Base-by-base conservation (phyloP, 2,329 filamentous ascomycete species). In the Neurospora sp. region DNA sequence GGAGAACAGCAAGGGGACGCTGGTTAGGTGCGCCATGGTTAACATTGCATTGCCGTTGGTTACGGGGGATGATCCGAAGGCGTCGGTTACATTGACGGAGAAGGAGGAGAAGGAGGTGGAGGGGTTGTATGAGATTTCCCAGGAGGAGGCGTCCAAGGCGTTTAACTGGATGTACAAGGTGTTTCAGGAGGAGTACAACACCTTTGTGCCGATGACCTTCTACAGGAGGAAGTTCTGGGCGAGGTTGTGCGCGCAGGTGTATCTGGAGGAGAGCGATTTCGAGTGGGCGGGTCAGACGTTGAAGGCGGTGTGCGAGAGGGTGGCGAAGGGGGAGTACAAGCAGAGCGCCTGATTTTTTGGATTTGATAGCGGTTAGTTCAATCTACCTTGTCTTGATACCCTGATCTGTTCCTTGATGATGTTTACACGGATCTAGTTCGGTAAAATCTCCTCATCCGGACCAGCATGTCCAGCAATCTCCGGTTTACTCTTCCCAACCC, bases 181-280 rank as follows among this genome's bases (percentile, higher is more conserved):
- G 3, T 76, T 92, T 72, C 79, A 88, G 15, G 75, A 81, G 0
- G 85, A 90, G n/a, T 87, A 89, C 78, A 84, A 89, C 69, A 96
- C 93, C 0, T 95, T 93, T 76, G 80, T 96, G 68, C 84, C 89
- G 0, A 77, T 91, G 2, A 88, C 88, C 70, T 79, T 84, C 9
- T 88, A 93, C 73, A 84, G 80, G 0, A 85, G 85, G 0, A 83
- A 84, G 68, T 86, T 90, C 78, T 97, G 91, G 91, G 83, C 85
- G 0, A 83, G 95, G 67, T 76, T 97, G 67, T 93, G 91, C 77
- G 92, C 87, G 15, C 93, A 97, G 83, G 86, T 96, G 0, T 98
- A 96, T 78, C 80, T 97, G n/a, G 92, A 93, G 36, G 78, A 90
- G 73, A 84, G 84, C 13, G 93, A 97, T 79, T 97, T 96, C 76